Evolutionary conservation across 2,329 filamentous ascomycete genomes (phyloP).

Genomic region (Dichotomopilus funicola): DNA sequence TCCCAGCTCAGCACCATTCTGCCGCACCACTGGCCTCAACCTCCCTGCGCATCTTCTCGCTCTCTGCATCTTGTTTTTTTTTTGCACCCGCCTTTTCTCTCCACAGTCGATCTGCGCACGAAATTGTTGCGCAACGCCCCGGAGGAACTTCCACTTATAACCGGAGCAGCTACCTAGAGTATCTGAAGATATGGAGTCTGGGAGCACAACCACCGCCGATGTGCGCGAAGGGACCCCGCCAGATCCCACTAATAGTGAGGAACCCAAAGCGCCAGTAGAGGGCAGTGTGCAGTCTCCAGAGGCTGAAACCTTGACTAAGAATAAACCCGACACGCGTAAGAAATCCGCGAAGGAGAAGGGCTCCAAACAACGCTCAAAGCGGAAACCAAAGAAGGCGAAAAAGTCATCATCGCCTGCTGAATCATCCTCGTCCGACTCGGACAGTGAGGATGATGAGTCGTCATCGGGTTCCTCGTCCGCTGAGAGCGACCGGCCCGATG

Average conservation of each 20-base stretch:
- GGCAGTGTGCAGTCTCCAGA: slow-evolving; percentile 18
- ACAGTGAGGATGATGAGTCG: slow-evolving; percentile 11
- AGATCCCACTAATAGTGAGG: slow-evolving; percentile 18
- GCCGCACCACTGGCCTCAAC: background rate
- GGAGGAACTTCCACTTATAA: too few relatives aligned
- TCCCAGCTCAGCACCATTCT: background rate
- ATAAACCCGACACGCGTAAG: slow-evolving; percentile 20
- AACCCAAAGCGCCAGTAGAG: slow-evolving; percentile 21
- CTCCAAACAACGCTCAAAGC: slow-evolving; percentile 23
- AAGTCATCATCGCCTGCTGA: slow-evolving; percentile 18
- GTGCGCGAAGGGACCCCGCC: slow-evolving; percentile 22
- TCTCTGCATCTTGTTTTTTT: background rate
- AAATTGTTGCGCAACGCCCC: too few relatives aligned
- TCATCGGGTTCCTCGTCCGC: slow-evolving; percentile 20
- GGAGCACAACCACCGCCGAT: slow-evolving; percentile 18
- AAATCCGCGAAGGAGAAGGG: slow-evolving; percentile 25
- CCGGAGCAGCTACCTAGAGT: background rate
- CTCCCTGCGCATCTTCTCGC: background rate
- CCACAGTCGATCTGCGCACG: too few relatives aligned
- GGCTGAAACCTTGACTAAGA: slow-evolving; percentile 20
- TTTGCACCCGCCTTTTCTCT: too few relatives aligned
- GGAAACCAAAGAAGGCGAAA: slow-evolving; percentile 23
- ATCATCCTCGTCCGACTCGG: slow-evolving; percentile 9
- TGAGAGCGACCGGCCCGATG: slow-evolving; percentile 22
- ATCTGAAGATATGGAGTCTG: slow-evolving; percentile 21